phyloP scores from a whole-genome alignment of 345 rosid genomes.

The Viola odorata region DNA sequence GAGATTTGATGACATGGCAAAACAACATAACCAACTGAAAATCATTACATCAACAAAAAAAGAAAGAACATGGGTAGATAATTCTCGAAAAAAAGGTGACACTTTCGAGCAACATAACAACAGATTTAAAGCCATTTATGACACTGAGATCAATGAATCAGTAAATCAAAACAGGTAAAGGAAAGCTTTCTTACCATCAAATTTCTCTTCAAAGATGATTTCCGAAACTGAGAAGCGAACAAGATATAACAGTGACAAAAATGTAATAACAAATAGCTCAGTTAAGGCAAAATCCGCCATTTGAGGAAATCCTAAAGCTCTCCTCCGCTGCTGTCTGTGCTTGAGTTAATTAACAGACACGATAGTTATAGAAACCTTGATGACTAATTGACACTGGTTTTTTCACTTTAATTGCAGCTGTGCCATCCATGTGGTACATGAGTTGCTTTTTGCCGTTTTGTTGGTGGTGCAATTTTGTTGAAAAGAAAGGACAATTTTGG shows the following conservation, averaged over 20 bases:
- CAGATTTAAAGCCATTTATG: too few relatives aligned
- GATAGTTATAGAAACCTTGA: too few relatives aligned
- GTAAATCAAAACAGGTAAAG: too few relatives aligned
- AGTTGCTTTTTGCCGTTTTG: too few relatives aligned
- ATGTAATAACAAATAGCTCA: background rate
- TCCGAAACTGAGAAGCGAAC: slow-evolving; percentile 20
- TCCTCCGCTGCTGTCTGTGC: background rate
- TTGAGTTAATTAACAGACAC: too few relatives aligned
- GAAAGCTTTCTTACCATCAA: slow-evolving; percentile 25
- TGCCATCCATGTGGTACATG: too few relatives aligned
- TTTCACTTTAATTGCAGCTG: too few relatives aligned
- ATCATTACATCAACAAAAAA: background rate
- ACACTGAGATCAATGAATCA: too few relatives aligned
- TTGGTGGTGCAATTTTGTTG: too few relatives aligned
- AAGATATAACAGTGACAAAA: slow-evolving; percentile 1
- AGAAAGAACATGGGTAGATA: background rate
- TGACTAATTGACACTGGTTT: too few relatives aligned
- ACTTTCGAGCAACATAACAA: background rate
- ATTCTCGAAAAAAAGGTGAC: background rate
- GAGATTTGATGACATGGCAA: slow-evolving; percentile 5
- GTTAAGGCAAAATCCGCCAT: slow-evolving; percentile 8
- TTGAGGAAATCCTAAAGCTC: background rate
- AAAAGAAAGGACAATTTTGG: too few relatives aligned
- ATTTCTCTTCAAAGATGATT: slow-evolving; percentile 41
- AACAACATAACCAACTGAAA: background rate